Conservation (phyloP, 2,329 filamentous ascomycete genomes). For the Fragosphaeria purpurea region DNA sequence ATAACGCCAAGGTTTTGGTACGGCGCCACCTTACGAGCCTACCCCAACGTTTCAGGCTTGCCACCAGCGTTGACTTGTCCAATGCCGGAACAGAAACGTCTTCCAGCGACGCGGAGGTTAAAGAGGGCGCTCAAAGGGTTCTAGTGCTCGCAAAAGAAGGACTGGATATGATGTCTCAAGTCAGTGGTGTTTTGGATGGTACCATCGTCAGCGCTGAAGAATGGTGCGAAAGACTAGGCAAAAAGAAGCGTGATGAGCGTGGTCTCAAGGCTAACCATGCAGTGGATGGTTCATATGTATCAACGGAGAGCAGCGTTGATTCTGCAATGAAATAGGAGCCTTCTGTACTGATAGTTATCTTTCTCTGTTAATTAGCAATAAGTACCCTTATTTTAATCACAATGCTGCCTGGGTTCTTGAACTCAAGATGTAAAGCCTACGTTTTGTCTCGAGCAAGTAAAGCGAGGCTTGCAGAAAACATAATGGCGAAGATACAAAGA, state of each 20-base stretch:
- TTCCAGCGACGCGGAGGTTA: slow-evolving; percentile 23
- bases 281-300: not conserved
- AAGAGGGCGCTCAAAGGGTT: slow-evolving; percentile 61
- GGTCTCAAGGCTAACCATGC: not conserved
- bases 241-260: slow-evolving; percentile 25
- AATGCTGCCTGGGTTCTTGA: too few species aligned
- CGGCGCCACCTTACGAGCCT: slow-evolving; percentile 74
- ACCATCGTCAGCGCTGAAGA: slow-evolving; percentile 85
- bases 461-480: too few species aligned
- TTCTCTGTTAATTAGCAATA: too few species aligned
- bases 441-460: too few species aligned
- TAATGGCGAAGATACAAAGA: too few species aligned
- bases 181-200: slow-evolving; percentile 76
- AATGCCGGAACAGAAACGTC: too few species aligned
- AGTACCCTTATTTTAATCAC: too few species aligned
- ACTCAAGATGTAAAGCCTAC: too few species aligned
- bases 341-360: too few species aligned
- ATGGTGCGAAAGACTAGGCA: slow-evolving; percentile 74
- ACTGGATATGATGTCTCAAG: slow-evolving; percentile 87
- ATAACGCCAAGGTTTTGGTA: slow-evolving; percentile 77
- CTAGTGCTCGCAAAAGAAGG: slow-evolving; percentile 82
- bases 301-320: not conserved
- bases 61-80: slow-evolving; percentile 33
- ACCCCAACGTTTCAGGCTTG: slow-evolving; percentile 66
- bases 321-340: not conserved